Evolutionary conservation across 257 asterid genomes (phyloP).

Genomic region (Fraxinus quadrangulata): DNA sequence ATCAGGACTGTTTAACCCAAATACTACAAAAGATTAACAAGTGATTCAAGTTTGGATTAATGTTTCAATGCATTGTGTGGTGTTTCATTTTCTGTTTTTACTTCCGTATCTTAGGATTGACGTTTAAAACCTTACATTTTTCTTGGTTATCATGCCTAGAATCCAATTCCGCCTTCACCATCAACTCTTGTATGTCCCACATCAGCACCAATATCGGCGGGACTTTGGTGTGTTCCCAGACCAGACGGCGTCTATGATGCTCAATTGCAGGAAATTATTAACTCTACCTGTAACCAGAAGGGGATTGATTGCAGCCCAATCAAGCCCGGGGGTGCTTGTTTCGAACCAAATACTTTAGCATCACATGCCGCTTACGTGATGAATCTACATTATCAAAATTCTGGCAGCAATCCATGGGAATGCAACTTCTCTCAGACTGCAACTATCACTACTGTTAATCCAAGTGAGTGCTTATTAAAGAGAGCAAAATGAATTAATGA

Average conservation of each 20-base stretch:
- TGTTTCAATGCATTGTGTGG: background rate
- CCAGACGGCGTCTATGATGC: conserved; percentile 43
- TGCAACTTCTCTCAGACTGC: conserved; percentile 75
- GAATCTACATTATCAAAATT: conserved; percentile 75
- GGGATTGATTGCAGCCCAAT: conserved; percentile 74
- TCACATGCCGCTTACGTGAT: conserved; percentile 82
- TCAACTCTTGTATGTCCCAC: conserved; percentile 32
- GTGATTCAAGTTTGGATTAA: background rate
- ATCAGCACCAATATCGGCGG: conserved; percentile 45
- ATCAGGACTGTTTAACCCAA: too few relatives aligned
- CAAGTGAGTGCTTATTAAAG: conserved; percentile 20
- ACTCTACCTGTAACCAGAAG: conserved; percentile 58
- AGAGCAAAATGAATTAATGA: background rate
- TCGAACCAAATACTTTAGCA: conserved; percentile 57
- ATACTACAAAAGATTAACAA: background rate
- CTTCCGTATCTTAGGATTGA: background rate
- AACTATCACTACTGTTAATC: conserved; percentile 15
- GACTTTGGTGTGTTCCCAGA: conserved; percentile 76
- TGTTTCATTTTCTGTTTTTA: background rate
- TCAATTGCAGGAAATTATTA: conserved; percentile 65
- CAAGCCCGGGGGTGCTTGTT: conserved; percentile 73
- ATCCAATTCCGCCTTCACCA: conserved; percentile 37
- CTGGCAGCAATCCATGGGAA: conserved; percentile 74
- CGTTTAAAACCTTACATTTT: background rate
- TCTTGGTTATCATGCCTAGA: conserved; percentile 29